These are phyloP conservation scores for Fusarium sp. DNA, from an alignment of 2,329 filamentous ascomycete species.

Conservation along the genomic window DNA sequence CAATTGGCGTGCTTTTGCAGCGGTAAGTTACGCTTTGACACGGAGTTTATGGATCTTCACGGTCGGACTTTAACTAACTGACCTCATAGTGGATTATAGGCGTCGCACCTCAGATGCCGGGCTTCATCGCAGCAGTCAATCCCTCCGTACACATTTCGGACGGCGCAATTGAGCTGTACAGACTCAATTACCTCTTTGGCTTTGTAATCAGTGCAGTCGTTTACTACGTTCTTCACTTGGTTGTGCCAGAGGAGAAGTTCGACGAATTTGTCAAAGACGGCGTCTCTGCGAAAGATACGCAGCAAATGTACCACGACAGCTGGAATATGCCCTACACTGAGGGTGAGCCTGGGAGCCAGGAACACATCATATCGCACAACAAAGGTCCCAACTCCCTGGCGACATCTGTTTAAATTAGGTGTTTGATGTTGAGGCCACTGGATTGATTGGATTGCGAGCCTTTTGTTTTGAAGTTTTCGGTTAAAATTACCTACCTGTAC, in stretches of 20 bases:
- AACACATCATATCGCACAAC: conserved; percentile 18
- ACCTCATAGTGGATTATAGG: conserved; percentile 54
- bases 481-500: background rate
- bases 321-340: conserved; percentile 51
- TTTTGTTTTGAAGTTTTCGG: conserved; percentile 3
- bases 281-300: conserved; percentile 45
- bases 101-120: conserved; percentile 56
- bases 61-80: background rate
- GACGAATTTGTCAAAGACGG: conserved; percentile 49
- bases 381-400: conserved; percentile 25
- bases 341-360: conserved; percentile 21
- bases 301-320: conserved; percentile 46
- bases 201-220: conserved; percentile 52
- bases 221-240: conserved; percentile 49
- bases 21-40: conserved; percentile 48
- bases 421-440: background rate
- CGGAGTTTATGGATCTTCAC: background rate
- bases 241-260: conserved; percentile 47
- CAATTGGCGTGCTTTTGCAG: conserved; percentile 56
- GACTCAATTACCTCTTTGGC: conserved; percentile 56
- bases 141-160: conserved; percentile 50
- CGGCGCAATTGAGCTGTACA: conserved; percentile 55
- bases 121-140: conserved; percentile 57
- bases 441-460: conserved; percentile 4
- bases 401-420: conserved; percentile 19